Conservation (phyloP, 1,139 yeast genomes). For the Trichomonascaceae sp. region DNA sequence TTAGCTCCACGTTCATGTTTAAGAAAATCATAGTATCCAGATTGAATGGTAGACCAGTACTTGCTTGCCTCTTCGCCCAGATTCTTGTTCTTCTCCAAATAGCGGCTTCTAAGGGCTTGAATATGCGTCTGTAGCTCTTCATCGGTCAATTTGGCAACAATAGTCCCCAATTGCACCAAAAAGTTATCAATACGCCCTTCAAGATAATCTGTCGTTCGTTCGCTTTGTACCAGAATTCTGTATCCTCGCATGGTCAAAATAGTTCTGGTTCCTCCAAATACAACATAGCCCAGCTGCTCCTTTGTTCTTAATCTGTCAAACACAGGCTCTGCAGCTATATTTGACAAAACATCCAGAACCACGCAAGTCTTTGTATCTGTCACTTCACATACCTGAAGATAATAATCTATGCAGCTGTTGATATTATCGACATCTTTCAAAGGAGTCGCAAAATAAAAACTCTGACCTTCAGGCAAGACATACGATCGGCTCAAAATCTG, state of each 20-base stretch:
- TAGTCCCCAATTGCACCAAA: conserved; percentile 38
- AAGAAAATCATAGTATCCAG: conserved; percentile 74
- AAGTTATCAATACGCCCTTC: conserved; percentile 73
- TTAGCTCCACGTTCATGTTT: conserved; percentile 51
- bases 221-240: conserved; percentile 81
- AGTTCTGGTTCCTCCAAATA: conserved; percentile 65
- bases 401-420: conserved; percentile 80
- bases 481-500: conserved; percentile 46
- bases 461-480: conserved; percentile 41
- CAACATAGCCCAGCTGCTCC: conserved; percentile 89
- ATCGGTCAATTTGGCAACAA: conserved; percentile 42
- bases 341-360: conserved; percentile 59
- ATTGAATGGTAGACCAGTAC: conserved; percentile 60
- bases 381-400: conserved; percentile 59
- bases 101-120: conserved; percentile 57
- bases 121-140: conserved; percentile 66
- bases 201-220: conserved; percentile 65
- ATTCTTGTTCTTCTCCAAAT: conserved; percentile 68
- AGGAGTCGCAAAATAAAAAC: conserved; percentile 45
- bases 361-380: conserved; percentile 37
- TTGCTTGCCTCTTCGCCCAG: conserved; percentile 66
- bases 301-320: conserved; percentile 85
- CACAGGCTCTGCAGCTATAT: conserved; percentile 76
- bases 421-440: conserved; percentile 65
- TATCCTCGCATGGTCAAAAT: conserved; percentile 73